A percentile compares a stretch with the other conserved stretches of the same genome.
Evolutionary conservation across 2,329 filamentous ascomycete species (phyloP).

Genomic region (Fusarium tjaetaba): DNA sequence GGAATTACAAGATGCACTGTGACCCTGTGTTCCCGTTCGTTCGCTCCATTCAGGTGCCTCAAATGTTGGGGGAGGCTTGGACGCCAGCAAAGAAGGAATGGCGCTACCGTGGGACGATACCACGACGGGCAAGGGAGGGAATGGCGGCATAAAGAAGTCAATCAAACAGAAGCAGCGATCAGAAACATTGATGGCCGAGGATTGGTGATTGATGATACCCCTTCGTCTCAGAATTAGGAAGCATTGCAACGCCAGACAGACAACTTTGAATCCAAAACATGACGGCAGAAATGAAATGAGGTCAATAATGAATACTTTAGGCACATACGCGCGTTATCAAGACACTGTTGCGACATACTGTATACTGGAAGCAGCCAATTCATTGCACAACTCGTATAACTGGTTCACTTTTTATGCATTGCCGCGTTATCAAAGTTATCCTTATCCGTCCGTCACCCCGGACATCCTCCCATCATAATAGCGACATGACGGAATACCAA

Average conservation of each 20-base stretch:
- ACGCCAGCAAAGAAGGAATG: constrained; percentile 32
- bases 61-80: constrained; percentile 29
- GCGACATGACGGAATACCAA: constrained; percentile 29
- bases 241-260: constrained; percentile 25
- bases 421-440: constrained; percentile 17
- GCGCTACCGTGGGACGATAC: constrained; percentile 43
- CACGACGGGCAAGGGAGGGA: constrained; percentile 29
- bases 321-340: constrained; percentile 27
- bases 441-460: neutral
- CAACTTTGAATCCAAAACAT: constrained; percentile 29
- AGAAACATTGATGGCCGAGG: constrained; percentile 32
- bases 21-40: constrained; percentile 1
- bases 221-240: constrained; percentile 37
- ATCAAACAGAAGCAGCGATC: constrained; percentile 31
- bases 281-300: constrained; percentile 21
- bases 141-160: constrained; percentile 35
- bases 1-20: constrained; percentile 22
- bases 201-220: constrained; percentile 32
- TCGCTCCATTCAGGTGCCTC: constrained; percentile 11
- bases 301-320: neutral
- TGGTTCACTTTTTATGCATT: neutral
- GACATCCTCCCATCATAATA: constrained; percentile 3
- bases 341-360: constrained; percentile 17
- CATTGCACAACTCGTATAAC: constrained; percentile 23
- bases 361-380: constrained; percentile 4